Percentiles rank a stretch among this genome's conserved stretches.
phyloP scores from a whole-genome alignment of 768 basidiomycete species.

The Tricholoma furcatifolium region DNA sequence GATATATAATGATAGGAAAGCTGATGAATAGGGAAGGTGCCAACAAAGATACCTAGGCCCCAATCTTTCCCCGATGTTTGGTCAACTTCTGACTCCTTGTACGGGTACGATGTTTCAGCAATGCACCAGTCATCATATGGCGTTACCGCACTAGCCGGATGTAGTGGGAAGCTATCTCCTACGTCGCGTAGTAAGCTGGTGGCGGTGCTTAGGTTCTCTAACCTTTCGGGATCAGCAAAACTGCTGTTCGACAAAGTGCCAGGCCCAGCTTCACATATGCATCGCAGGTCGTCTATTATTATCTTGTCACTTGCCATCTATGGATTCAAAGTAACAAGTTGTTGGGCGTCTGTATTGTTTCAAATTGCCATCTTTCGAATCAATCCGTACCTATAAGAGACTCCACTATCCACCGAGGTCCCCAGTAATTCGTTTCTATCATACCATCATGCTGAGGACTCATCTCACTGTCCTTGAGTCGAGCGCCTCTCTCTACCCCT shows the following conservation, averaged over 20 bases:
- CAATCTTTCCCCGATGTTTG: slow-evolving; percentile 16
- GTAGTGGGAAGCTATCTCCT: slow-evolving; percentile 11
- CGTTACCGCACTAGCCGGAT: slow-evolving; percentile 15
- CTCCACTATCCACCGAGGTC: neutral
- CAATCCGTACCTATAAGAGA: slow-evolving; percentile 10
- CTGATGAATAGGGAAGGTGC: slow-evolving; percentile 2
- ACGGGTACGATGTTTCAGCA: slow-evolving; percentile 19
- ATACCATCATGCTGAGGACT: slow-evolving; percentile 31
- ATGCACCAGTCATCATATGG: slow-evolving; percentile 10
- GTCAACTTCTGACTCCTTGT: slow-evolving; percentile 14
- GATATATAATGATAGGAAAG: neutral
- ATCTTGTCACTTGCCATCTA: slow-evolving; percentile 1
- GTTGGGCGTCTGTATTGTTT: slow-evolving; percentile 14
- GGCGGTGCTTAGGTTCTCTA: slow-evolving; percentile 13
- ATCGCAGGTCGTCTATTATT: slow-evolving; percentile 12
- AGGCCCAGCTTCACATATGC: slow-evolving; percentile 3
- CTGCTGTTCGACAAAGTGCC: slow-evolving; percentile 8
- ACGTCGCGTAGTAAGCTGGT: slow-evolving; percentile 6
- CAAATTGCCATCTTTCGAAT: slow-evolving; percentile 10
- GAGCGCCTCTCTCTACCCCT: slow-evolving; percentile 43
- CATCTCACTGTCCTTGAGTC: slow-evolving; percentile 56
- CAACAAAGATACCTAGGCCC: slow-evolving; percentile 4
- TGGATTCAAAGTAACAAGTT: slow-evolving; percentile 11
- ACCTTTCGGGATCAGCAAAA: slow-evolving; percentile 13
- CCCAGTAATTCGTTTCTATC: slow-evolving; percentile 4